Evolutionary conservation across 169 alveolate species (phyloP), one percentile per base, ranked within the genome.

Genomic region (Blepharisma undulans): DNA sequence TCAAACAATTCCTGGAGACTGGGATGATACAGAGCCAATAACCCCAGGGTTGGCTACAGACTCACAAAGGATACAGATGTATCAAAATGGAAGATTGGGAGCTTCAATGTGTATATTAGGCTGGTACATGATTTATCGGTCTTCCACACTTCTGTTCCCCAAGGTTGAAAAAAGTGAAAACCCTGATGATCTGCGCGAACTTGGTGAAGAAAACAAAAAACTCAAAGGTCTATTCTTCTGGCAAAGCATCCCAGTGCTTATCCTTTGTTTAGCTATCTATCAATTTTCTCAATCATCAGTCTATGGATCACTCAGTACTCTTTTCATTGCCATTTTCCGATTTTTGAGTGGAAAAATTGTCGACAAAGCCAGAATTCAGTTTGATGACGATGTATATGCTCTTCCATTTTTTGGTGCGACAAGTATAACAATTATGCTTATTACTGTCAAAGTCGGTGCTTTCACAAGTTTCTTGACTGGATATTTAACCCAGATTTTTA

Each of bases 281-380:
- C 89, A 82, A 30, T 82, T 82, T n/a, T 72, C 89, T 6, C 33
- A 82, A 30, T 82, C 89, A 10, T 72, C 74, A 36, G 89, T 82
- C 6, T 82, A 25, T 74, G 33, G 29, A 4, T 30, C 33, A 10
- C 60, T 32, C 76, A 72, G 60, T 4, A 48, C 77, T 6, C 77
- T 82, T 22, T 82, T 82, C 34, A 32, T 82, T 21, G 76, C 60
- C 7, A 22, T 59, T 25, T 82, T 82, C 19, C 27, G 48, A 16
- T 21, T 34, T 21, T 18, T 82, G 22, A 60, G 48, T 8, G 32
- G 77, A 1, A 32, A 59, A 36, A 21, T 82, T 18, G 74, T 60
- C 0, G 76, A 30, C 1, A 22, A 27, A 22, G 3, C 25, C 2
- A 32, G 76, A 4, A 22, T 60, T 2, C 18, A 82, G n/a, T 36